A percentile compares a stretch with the other conserved stretches of the same genome.
These are phyloP conservation scores for Solanum sparsipilum DNA, from an alignment of 257 asterid genomes.

Conservation along the genomic window DNA sequence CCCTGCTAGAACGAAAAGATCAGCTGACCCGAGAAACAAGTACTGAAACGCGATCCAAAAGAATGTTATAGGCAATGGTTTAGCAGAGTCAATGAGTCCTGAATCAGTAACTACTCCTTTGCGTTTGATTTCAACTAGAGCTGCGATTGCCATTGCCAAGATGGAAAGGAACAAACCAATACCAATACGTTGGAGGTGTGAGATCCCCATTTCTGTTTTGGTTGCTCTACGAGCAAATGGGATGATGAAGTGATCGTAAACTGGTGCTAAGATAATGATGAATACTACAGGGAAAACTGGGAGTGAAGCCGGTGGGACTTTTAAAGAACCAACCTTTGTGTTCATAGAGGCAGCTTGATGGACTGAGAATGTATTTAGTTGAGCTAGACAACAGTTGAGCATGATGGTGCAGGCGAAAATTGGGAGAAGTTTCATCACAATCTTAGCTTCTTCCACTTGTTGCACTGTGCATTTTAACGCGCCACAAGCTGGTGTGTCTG, in stretches of 20 bases:
- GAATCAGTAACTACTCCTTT: slow-evolving; percentile 30
- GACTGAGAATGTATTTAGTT: slow-evolving; percentile 86
- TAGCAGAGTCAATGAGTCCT: slow-evolving; percentile 22
- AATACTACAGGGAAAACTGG: slow-evolving; percentile 79
- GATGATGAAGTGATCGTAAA: slow-evolving; percentile 62
- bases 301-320: slow-evolving; percentile 87
- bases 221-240: slow-evolving; percentile 51
- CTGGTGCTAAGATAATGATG: slow-evolving; percentile 71
- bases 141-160: slow-evolving; percentile 64
- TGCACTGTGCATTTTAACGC: slow-evolving; percentile 12
- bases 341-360: slow-evolving; percentile 95
- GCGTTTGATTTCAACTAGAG: slow-evolving; percentile 68
- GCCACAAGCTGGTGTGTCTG: not conserved
- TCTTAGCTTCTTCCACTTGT: slow-evolving; percentile 71
- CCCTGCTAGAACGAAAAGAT: slow-evolving; percentile 81
- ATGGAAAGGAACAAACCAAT: slow-evolving; percentile 59
- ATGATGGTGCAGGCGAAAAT: slow-evolving; percentile 79
- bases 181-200: slow-evolving; percentile 78
- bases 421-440: slow-evolving; percentile 64
- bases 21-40: slow-evolving; percentile 83
- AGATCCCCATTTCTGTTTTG: slow-evolving; percentile 57
- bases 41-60: slow-evolving; percentile 87
- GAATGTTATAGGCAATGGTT: slow-evolving; percentile 59
- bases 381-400: slow-evolving; percentile 85
- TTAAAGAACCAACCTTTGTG: slow-evolving; percentile 56